phyloP scores from a whole-genome alignment of 345 rosid genomes.

The Moricandia moricandioides region DNA sequence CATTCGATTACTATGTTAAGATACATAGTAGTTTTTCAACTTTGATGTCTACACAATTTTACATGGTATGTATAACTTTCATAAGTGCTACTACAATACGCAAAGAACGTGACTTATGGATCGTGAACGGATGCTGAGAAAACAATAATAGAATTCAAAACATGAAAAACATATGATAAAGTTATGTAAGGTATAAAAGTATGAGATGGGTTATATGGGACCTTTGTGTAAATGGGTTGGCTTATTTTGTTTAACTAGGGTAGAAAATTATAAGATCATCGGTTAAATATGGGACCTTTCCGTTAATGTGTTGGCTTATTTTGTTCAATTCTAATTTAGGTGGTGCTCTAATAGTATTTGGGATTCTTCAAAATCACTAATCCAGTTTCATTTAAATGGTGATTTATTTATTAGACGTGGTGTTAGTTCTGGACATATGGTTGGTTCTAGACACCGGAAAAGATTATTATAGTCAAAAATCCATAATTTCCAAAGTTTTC shows the following conservation, averaged over 20 bases:
- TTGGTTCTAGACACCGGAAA: no score
- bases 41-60: not conserved
- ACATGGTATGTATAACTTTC: not conserved
- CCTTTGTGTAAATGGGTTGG: not conserved
- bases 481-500: no score
- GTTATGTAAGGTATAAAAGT: not conserved
- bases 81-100: not conserved
- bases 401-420: not conserved
- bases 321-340: not conserved
- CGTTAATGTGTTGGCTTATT: not conserved
- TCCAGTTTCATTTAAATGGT: not conserved
- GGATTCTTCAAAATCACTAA: not conserved
- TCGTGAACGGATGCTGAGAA: not conserved
- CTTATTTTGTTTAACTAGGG: not conserved
- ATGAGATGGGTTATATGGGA: not conserved
- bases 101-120: not conserved
- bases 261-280: not conserved
- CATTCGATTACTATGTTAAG: not conserved
- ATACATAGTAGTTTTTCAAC: not conserved
- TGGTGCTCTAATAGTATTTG: not conserved
- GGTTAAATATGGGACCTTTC: not conserved
- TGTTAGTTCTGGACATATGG: no score
- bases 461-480: no score
- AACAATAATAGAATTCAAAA: not conserved
- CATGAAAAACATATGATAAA: not conserved